Evolutionary conservation across 371 early-diverging fungal species (phyloP).

Genomic region (Mucor piriformis): DNA sequence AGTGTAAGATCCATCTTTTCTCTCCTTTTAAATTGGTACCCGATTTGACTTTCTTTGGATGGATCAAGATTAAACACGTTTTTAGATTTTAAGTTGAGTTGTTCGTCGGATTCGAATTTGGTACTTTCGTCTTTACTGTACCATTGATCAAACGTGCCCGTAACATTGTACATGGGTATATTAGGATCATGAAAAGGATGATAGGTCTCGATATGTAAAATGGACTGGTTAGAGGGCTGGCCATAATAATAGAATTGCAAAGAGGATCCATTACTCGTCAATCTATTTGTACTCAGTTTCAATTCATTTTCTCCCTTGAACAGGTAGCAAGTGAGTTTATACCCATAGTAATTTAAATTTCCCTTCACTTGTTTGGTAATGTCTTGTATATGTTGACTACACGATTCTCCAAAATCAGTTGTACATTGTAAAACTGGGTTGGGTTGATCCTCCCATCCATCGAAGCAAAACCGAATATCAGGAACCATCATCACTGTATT

Average conservation of each 20-base stretch:
- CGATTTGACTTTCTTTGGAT: constrained; percentile 14
- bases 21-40: constrained; percentile 24
- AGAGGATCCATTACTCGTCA: constrained; percentile 18
- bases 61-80: constrained; percentile 31
- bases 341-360: constrained; percentile 31
- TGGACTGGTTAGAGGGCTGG: constrained; percentile 14
- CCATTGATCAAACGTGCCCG: constrained; percentile 27
- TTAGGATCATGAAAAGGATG: constrained; percentile 34
- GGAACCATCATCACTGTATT: neutral
- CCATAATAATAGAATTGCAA: constrained; percentile 39
- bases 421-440: constrained; percentile 24
- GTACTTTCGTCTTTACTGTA: constrained; percentile 29
- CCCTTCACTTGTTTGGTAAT: constrained; percentile 26
- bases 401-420: constrained; percentile 35
- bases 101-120: constrained; percentile 31
- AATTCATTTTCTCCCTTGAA: constrained; percentile 24
- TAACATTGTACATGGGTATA: constrained; percentile 23
- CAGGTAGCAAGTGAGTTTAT: constrained; percentile 23
- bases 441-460: constrained; percentile 22
- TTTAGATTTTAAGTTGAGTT: constrained; percentile 32
- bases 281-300: constrained; percentile 21
- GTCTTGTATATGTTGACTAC: constrained; percentile 25
- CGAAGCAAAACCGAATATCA: constrained; percentile 45
- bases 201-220: constrained; percentile 30
- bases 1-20: constrained; percentile 15